Percentiles rank a stretch among this genome's conserved stretches.
Conservation (phyloP, 2,329 filamentous ascomycete genomes). For the Aspergillus sp. region DNA sequence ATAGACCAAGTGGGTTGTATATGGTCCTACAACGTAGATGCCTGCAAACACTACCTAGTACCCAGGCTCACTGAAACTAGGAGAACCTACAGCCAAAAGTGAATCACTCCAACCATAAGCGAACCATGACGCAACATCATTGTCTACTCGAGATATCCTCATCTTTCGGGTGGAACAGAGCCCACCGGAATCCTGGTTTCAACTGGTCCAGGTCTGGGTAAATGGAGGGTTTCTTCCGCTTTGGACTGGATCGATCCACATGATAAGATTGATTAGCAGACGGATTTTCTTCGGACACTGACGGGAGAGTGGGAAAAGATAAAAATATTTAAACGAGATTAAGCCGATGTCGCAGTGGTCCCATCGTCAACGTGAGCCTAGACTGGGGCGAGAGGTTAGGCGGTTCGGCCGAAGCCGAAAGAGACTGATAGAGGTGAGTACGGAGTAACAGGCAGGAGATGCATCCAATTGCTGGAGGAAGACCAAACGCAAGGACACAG, state of each 20-base stretch:
- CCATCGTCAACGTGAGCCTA: neutral
- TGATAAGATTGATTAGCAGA: slow-evolving; percentile 22
- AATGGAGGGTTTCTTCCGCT: slow-evolving; percentile 2
- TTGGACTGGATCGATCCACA: slow-evolving; percentile 16
- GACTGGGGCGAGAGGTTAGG: neutral
- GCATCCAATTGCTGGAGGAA: no score
- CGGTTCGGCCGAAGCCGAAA: neutral
- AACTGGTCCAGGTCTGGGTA: slow-evolving; percentile 1
- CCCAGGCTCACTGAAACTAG: no score
- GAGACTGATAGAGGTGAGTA: no score
- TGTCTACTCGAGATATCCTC: neutral
- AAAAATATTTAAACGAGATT: no score
- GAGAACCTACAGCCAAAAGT: no score
- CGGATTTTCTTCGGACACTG: neutral
- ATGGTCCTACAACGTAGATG: no score
- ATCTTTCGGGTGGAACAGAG: neutral
- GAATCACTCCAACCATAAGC: neutral
- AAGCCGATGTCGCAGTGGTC: neutral
- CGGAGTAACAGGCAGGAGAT: no score
- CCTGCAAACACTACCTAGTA: no score
- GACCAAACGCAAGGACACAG: no score
- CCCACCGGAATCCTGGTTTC: slow-evolving; percentile 4
- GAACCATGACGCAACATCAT: neutral
- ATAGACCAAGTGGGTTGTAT: no score
- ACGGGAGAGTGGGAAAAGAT: neutral